Evolutionary conservation across 192 early-diverging fungal species (phyloP).

Genomic region (Jimgerdemannia lactiflua): DNA sequence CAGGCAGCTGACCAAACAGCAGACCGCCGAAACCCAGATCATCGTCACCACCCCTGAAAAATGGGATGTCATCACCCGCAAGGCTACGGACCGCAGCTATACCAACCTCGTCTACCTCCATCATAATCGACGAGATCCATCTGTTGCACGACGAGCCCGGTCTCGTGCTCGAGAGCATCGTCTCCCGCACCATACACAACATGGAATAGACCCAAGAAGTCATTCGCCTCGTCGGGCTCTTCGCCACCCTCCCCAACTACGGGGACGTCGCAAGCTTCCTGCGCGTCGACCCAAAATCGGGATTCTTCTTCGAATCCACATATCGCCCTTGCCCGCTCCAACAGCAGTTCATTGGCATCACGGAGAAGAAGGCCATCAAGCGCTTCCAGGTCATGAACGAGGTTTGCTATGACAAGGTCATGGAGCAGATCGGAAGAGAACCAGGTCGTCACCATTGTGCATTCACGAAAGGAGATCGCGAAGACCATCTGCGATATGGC

Average conservation of each 20-base stretch:
- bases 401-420: constrained; percentile 92
- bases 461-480: constrained; percentile 97
- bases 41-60: constrained; percentile 99
- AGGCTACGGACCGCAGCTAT: constrained; percentile 89
- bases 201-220: constrained; percentile 89
- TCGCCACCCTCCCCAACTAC: constrained; percentile 96
- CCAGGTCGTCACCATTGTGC: constrained; percentile 95
- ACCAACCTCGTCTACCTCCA: constrained; percentile 82
- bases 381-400: constrained; percentile 96
- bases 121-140: constrained; percentile 98
- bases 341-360: constrained; percentile 96
- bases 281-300: constrained; percentile 75
- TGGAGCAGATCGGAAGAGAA: constrained; percentile 76
- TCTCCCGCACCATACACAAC: constrained; percentile 78
- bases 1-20: constrained; percentile 93
- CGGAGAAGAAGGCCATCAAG: constrained; percentile 94
- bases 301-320: constrained; percentile 90
- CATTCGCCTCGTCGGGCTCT: constrained; percentile 89
- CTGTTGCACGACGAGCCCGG: constrained; percentile 97
- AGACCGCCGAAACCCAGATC: constrained; percentile 94
- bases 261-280: constrained; percentile 93
- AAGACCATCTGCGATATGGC: constrained; percentile 92
- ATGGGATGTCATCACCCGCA: constrained; percentile 98
- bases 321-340: constrained; percentile 95
- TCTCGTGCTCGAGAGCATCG: constrained; percentile 91